Base-by-base conservation (phyloP, 495 filamentous ascomycete genomes). In the Penicillium malachiteum region DNA sequence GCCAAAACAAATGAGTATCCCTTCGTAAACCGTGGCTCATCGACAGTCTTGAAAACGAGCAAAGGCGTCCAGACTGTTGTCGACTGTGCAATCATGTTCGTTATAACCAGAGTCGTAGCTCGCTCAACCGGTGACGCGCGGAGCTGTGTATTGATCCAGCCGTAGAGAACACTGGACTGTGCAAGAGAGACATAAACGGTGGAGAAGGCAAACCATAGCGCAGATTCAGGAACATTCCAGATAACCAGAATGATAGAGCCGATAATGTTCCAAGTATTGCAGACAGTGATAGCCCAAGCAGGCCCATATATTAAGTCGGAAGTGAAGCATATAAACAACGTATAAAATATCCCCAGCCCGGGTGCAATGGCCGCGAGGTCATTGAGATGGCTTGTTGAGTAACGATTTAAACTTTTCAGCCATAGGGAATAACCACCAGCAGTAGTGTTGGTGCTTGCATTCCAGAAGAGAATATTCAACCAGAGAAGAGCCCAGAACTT, bases 111-210 rank as follows among this genome's bases (percentile, higher is more conserved):
- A 2, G 83, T 78, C 13, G 85, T 52, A 3, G 81, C 77, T n/a
- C 84, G 65, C 60, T 85, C 81, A 57, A 81, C 77, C 18, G 78
- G 77, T 71, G 84, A 62, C 76, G 79, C 59, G 72, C 81, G 60
- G 4, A 74, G 49, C 30, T 70, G 64, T 30, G 58, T 70, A 52
- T 84, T 78, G 2, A 79, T 77, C 82, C 81, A 84, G 6, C 68
- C 70, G 45, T 71, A 73, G 8, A 73, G 56, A 3, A 71, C 65
- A 43, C 64, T 68, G 5, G 70, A 69, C 64, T 71, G 70, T 0
- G 68, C 65, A 18, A 69, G 66, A n/a, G 68, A 61, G 0, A 65
- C 67, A 37, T 67, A 71, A 14, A 64, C 68, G 0, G 65, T 69
- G 9, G 63, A 16, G 57, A 80, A 83, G 1, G 78, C 77, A 49